Evolutionary conservation across 768 basidiomycete genomes (phyloP), one percentile per base, ranked within the genome.

Genomic region (Xerocomus brunneocitrinus): DNA sequence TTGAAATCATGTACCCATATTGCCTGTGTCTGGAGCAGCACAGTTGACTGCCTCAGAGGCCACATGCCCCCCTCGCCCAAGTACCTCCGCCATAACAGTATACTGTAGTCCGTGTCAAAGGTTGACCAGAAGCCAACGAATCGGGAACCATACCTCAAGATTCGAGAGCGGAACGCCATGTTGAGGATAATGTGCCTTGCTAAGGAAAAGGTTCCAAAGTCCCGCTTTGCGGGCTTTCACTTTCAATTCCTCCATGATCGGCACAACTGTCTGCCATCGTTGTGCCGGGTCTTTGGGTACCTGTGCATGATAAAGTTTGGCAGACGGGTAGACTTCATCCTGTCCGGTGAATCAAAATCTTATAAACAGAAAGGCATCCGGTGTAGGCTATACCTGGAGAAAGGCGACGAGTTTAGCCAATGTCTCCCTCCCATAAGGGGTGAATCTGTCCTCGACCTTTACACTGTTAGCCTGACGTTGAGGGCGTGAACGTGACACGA

Each of bases 191-290:
- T 97, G 95, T 28, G 82, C 79, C 73, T 93, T 92, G 80, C 90
- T 93, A 57, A 98, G 77, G 77, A 98, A 98, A 35, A 99, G 78
- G 67, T 98, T 98, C 97, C 97, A 99, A 36, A 99, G 78, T 3
- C 97, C 97, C 27, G 84, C 81, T 64, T 82, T 80, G 73, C 85
- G 90, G 0, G 95, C 97, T 69, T 89, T 91, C 56, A 64, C 76
- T 74, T 98, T 97, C 59, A 99, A 79, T 51, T 89, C 87, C 59
- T 82, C 86, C 51, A 95, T 74, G 58, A 97, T 71, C 2, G 88
- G 85, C 28, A 93, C 82, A 60, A 91, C 76, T 8, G 85, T 87
- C 72, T 87, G 79, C 95, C 95, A 98, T 48, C 91, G 83, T 62
- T 74, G 76, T 54, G 66, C 80, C 2, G 82, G 82, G 67, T 94